Evolutionary conservation across 768 basidiomycete species (phyloP).

Genomic region (Amanita jacksonii): DNA sequence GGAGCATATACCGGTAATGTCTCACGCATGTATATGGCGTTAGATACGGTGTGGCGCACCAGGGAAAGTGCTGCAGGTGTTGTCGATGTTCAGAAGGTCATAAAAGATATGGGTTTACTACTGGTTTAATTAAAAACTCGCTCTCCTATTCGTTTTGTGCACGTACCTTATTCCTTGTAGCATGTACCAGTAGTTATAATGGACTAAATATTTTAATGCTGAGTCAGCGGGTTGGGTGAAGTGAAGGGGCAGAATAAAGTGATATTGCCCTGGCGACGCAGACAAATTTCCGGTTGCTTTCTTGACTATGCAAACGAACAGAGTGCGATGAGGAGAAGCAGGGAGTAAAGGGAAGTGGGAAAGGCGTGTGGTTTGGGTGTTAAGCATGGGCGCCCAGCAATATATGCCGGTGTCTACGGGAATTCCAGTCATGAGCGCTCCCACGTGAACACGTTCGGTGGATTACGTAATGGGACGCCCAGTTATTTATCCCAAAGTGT

Average conservation of each 20-base stretch:
- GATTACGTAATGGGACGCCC: background rate
- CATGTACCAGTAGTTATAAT: too few relatives aligned
- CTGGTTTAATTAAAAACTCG: background rate
- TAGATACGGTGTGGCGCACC: constrained; percentile 65
- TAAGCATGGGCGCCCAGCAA: too few relatives aligned
- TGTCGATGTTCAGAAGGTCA: constrained; percentile 54
- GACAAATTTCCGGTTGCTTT: too few relatives aligned
- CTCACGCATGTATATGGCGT: constrained; percentile 44
- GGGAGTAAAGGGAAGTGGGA: too few relatives aligned
- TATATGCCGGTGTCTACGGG: constrained; percentile 7
- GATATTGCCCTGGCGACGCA: background rate
- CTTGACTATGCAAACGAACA: too few relatives aligned
- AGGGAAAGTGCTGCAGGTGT: constrained; percentile 44
- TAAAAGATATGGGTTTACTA: constrained; percentile 26
- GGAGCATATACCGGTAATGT: constrained; percentile 54
- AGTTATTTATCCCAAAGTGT: too few relatives aligned
- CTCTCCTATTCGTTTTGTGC: background rate
- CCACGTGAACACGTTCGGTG: background rate
- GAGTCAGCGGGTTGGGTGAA: background rate
- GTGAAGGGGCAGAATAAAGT: background rate
- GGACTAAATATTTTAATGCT: background rate
- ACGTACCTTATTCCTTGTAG: constrained; percentile 4
- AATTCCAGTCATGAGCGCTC: background rate
- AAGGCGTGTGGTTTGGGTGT: too few relatives aligned
- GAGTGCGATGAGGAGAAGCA: too few relatives aligned